Conservation (phyloP, 768 basidiomycete species). For the Auriscalpium orientale region DNA sequence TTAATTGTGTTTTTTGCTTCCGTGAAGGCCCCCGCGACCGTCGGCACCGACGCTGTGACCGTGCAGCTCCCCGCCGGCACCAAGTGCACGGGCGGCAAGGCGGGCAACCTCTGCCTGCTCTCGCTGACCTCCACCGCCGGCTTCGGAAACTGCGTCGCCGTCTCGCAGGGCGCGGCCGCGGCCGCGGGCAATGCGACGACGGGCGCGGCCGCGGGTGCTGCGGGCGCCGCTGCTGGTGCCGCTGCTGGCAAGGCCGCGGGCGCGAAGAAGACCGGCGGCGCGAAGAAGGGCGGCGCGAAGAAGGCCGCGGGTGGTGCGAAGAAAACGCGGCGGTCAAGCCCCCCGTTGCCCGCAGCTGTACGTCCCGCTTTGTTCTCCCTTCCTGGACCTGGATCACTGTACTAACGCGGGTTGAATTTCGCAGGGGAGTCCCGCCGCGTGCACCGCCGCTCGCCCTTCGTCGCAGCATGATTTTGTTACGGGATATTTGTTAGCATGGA, state of each 20-base stretch:
- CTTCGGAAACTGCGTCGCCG: conserved; percentile 49
- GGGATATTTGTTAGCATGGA: too few species aligned
- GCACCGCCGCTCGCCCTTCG: too few species aligned
- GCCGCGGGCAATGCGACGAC: not conserved
- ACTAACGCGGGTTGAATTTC: too few species aligned
- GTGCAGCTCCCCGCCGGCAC: conserved; percentile 42
- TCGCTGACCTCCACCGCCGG: conserved; percentile 41
- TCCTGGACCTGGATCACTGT: too few species aligned
- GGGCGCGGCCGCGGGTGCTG: not conserved
- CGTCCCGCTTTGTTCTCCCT: not conserved
- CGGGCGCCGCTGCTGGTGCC: not conserved
- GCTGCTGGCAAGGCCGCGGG: not conserved
- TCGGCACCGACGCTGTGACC: conserved; percentile 32
- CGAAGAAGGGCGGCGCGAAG: not conserved
- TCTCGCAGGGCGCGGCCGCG: conserved; percentile 22
- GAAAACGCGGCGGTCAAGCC: not conserved
- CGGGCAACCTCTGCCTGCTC: conserved; percentile 41
- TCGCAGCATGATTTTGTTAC: too few species aligned
- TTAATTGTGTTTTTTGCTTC: not conserved
- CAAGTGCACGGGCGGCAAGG: conserved; percentile 41
- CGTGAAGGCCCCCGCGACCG: conserved; percentile 30
- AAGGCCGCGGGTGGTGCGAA: not conserved
- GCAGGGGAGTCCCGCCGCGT: too few species aligned
- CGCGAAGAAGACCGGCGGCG: not conserved
- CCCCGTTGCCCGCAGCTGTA: not conserved